Evolutionary conservation across 371 early-diverging fungal species (phyloP).

Genomic region (Mortierella sp.): DNA sequence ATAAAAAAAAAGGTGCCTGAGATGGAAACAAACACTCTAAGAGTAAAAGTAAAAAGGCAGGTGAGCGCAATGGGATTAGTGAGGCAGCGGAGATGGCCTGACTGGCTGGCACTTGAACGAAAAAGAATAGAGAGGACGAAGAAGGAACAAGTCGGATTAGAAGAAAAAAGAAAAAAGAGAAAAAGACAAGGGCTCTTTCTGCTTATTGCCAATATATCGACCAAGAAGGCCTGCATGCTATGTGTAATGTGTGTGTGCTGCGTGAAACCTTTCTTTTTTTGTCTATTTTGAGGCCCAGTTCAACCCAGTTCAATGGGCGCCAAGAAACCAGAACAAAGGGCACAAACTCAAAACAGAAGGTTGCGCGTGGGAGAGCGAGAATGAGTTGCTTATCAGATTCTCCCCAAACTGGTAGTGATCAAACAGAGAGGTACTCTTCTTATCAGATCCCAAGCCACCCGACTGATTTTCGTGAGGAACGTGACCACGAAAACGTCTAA

Average conservation of each 20-base stretch:
- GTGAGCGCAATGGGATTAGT: not conserved
- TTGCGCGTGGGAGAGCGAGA: not conserved
- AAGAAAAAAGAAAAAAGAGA: not conserved
- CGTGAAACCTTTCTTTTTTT: not conserved
- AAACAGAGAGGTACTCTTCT: not conserved
- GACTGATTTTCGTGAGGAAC: conserved; percentile 16
- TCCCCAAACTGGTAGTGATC: not conserved
- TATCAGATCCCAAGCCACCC: conserved; percentile 38
- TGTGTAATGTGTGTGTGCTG: not conserved
- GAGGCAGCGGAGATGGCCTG: not conserved
- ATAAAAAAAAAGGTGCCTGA: too few relatives aligned
- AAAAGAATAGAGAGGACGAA: not conserved
- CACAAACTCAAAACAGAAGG: not conserved
- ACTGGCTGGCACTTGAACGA: not conserved
- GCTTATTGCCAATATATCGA: not conserved
- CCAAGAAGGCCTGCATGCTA: not conserved
- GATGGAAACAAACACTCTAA: not conserved
- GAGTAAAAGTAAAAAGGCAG: not conserved
- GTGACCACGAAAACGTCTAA: not conserved
- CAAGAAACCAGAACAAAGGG: not conserved
- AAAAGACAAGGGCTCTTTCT: not conserved
- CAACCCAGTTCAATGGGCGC: conserved; percentile 1
- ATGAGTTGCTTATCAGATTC: conserved; percentile 7
- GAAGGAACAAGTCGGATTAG: not conserved
- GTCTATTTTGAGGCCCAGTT: conserved; percentile 5